Evolutionary conservation across 2,329 filamentous ascomycete species (phyloP).

Genomic region (Gyromitra esculenta): DNA sequence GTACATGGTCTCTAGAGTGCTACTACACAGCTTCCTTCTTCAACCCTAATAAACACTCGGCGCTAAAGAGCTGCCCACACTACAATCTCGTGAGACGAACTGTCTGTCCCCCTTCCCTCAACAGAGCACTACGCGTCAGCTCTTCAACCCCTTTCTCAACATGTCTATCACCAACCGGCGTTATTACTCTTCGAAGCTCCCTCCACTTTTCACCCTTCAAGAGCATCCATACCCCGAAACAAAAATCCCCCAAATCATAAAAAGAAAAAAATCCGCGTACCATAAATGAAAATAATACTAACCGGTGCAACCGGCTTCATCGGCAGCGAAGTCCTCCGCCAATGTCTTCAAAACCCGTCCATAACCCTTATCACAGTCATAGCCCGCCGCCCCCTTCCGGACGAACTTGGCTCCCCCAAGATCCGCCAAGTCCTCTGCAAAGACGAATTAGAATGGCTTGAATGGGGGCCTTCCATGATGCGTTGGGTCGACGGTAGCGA

Average conservation of each 20-base stretch:
- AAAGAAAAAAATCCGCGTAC: neutral
- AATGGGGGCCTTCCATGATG: conserved; percentile 60
- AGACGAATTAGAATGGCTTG: conserved; percentile 67
- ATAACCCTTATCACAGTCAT: conserved; percentile 67
- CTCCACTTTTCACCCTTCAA: neutral
- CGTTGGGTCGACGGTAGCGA: conserved; percentile 62
- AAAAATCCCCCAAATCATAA: neutral
- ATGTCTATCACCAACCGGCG: neutral
- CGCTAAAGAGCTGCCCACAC: conserved; percentile 4
- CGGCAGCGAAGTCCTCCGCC: conserved; percentile 66
- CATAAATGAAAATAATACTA: conserved; percentile 69
- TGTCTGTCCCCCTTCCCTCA: neutral
- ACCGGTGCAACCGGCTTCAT: conserved; percentile 70
- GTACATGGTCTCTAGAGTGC: neutral
- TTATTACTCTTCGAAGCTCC: neutral
- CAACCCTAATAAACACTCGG: conserved; percentile 4
- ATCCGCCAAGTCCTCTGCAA: conserved; percentile 65
- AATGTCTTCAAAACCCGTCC: conserved; percentile 64
- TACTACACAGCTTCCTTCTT: conserved; percentile 21
- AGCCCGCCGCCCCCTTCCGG: conserved; percentile 64
- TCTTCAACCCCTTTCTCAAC: conserved; percentile 3
- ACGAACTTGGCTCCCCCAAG: conserved; percentile 64
- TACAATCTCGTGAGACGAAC: neutral
- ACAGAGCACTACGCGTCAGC: neutral
- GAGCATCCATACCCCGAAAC: conserved; percentile 2